Conservation (phyloP, 73 alveolate genomes). For the Paramecium pentaurelia region DNA sequence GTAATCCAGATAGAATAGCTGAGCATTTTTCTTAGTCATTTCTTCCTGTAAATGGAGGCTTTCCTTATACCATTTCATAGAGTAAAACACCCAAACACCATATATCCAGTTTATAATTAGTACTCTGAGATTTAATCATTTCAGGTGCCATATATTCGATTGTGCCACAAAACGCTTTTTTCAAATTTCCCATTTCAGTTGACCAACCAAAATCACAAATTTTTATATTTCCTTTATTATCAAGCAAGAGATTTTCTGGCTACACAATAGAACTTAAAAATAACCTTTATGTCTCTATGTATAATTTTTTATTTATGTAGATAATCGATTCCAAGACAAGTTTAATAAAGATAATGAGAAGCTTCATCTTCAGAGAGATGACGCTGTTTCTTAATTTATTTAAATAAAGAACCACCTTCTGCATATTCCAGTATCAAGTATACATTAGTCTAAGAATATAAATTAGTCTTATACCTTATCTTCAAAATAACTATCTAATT, state of each 20-base stretch:
- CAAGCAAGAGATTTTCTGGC: constrained; percentile 69
- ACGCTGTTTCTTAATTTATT: constrained; percentile 56
- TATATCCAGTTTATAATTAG: constrained; percentile 41
- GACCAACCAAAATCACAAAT: constrained; percentile 89
- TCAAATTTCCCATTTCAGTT: constrained; percentile 47
- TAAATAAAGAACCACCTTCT: constrained; percentile 70
- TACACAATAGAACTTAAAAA: neutral
- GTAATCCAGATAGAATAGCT: neutral
- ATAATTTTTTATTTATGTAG: constrained; percentile 57
- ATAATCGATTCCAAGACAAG: constrained; percentile 47
- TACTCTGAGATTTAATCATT: constrained; percentile 55
- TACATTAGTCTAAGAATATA: constrained; percentile 26
- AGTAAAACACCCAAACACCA: constrained; percentile 68
- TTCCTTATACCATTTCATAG: constrained; percentile 65
- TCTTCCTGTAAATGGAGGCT: constrained; percentile 58
- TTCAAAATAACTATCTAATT: constrained; percentile 74
- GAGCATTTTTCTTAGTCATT: constrained; percentile 42
- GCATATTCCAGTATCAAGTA: constrained; percentile 75
- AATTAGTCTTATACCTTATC: constrained; percentile 46
- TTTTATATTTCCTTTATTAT: constrained; percentile 62
- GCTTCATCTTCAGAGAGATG: constrained; percentile 65
- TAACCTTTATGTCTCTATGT: constrained; percentile 53
- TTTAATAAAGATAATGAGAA: neutral
- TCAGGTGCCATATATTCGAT: constrained; percentile 78
- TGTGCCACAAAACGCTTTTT: constrained; percentile 71